Conservation (phyloP, 2,329 filamentous ascomycete genomes). For the Cercospora sp. region DNA sequence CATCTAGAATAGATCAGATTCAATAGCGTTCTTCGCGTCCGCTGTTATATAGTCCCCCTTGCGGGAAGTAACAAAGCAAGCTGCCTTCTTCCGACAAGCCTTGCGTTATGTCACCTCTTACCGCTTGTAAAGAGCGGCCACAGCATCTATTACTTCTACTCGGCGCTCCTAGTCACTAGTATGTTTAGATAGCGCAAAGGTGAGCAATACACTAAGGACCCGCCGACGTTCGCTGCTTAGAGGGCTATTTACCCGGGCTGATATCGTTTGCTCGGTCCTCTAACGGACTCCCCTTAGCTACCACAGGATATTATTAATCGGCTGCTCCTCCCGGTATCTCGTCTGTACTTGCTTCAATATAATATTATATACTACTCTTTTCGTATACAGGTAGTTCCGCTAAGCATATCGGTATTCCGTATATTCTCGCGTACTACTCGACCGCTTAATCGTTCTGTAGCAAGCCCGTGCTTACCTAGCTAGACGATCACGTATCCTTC, state of each 20-base stretch:
- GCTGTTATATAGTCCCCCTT: no score
- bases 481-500: not conserved
- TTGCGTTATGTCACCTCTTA: not conserved
- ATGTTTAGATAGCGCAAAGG: not conserved
- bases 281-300: not conserved
- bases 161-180: not conserved
- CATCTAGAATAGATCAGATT: not conserved
- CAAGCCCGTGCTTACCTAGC: not conserved
- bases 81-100: not conserved
- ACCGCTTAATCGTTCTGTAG: not conserved
- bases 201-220: not conserved
- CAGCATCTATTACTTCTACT: not conserved
- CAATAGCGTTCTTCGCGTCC: no score
- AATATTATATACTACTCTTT: not conserved
- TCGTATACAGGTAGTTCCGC: not conserved
- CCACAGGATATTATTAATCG: not conserved
- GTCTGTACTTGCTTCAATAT: not conserved
- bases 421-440: not conserved
- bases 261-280: not conserved
- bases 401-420: not conserved
- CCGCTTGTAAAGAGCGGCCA: not conserved
- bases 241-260: not conserved
- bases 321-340: not conserved
- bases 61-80: no score
- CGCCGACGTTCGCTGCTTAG: not conserved